Evolutionary conservation across 495 filamentous ascomycete genomes (phyloP), one percentile per base, ranked within the genome.

Genomic region (Thermothielavioides terrestris): DNA sequence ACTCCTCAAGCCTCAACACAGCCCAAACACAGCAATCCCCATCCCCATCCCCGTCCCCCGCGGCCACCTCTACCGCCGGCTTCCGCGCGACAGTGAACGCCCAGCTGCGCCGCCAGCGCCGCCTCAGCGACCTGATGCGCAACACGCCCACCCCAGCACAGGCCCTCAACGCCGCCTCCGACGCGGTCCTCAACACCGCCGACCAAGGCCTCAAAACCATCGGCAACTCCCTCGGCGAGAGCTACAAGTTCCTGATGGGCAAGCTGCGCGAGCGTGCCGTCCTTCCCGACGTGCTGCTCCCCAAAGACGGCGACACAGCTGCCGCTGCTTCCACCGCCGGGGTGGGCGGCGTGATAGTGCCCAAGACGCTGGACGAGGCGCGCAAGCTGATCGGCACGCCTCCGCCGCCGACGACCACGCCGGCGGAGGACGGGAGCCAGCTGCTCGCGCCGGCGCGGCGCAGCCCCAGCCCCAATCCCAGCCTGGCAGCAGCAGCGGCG

Each of bases 141-240:
- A 83, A 38, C 18, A 37, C 40, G 10, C 49, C 49, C 6, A 36
- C 85, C 2, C 85, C 88, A 18, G 77, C 86, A 6, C 83, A 82
- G 54, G 83, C 86, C 8, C 69, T 95, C 43, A 88, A 86, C 55
- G 85, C 83, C 7, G 86, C 89, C 39, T 84, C 86, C 41, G 89
- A 92, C 65, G 82, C 84, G 8, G 80, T 96, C 11, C 79, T 92
- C 28, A 85, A 72, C 50, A 91, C 85, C 10, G 92, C 92, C 14
- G 94, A 97, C 57, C 86, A 94, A 59, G 76, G 89, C 8, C 69
- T 96, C 55, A 94, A 95, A 53, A 91, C 83, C 10, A 91, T 99
- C 49, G 81, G 91, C 47, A 85, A 74, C 49, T 86, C 90, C 20
- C 70, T 99, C 9, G 89, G 91, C 26, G 85, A 84, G 56, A 94